These are phyloP conservation scores for Phytophthora lateralis DNA, from an alignment of 352 stramenopile genomes.

Conservation along the genomic window DNA sequence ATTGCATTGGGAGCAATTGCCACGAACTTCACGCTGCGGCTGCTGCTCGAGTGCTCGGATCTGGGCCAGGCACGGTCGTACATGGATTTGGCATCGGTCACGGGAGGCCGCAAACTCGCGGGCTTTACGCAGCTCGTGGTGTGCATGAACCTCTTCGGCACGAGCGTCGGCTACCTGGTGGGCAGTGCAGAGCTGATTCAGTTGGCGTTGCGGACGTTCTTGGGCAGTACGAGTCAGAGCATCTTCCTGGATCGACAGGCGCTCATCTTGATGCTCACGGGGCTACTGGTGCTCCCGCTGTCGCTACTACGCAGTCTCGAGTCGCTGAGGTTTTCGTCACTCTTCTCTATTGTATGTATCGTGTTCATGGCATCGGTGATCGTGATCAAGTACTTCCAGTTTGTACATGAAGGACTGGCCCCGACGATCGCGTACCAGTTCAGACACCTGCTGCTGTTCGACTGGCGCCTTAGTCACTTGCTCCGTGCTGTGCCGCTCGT, in stretches of 20 bases:
- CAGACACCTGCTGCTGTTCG: slow-evolving; percentile 74
- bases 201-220: slow-evolving; percentile 58
- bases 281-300: slow-evolving; percentile 78
- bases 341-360: slow-evolving; percentile 89
- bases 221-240: slow-evolving; percentile 48
- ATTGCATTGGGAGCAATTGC: slow-evolving; percentile 69
- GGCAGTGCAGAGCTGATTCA: slow-evolving; percentile 82
- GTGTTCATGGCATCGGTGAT: slow-evolving; percentile 90
- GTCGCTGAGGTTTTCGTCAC: slow-evolving; percentile 84
- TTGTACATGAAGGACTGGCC: slow-evolving; percentile 69
- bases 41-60: slow-evolving; percentile 83
- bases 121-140: slow-evolving; percentile 81
- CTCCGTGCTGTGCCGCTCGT: slow-evolving; percentile 81
- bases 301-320: slow-evolving; percentile 83
- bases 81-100: slow-evolving; percentile 76
- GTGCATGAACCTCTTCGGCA: slow-evolving; percentile 89
- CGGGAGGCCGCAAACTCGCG: slow-evolving; percentile 66
- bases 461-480: slow-evolving; percentile 65
- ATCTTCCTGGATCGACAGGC: slow-evolving; percentile 67
- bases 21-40: slow-evolving; percentile 83
- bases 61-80: slow-evolving; percentile 78
- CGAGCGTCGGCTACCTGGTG: slow-evolving; percentile 83
- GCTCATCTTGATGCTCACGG: slow-evolving; percentile 67
- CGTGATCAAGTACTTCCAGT: slow-evolving; percentile 91
- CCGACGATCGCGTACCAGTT: slow-evolving; percentile 76